phyloP scores from a whole-genome alignment of 805 yeast genomes.

The Wickerhamomyces chaumierensis region DNA sequence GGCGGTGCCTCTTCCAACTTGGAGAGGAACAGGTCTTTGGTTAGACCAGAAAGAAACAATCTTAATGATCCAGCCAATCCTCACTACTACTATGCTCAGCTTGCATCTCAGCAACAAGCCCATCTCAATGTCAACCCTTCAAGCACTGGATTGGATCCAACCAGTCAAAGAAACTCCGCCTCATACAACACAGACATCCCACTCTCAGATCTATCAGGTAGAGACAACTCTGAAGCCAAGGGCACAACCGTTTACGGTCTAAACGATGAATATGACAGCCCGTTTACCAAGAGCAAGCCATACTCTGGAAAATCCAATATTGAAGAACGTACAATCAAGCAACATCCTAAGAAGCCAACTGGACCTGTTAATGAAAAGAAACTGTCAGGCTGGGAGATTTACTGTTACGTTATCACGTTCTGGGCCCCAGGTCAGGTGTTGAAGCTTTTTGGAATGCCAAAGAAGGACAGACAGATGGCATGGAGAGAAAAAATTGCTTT shows the following conservation, averaged over 20 bases:
- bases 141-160: slow-evolving; percentile 61
- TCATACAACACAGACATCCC: slow-evolving; percentile 8
- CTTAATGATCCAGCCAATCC: slow-evolving; percentile 58
- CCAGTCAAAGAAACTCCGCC: slow-evolving; percentile 5
- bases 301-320: slow-evolving; percentile 1
- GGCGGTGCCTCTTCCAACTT: slow-evolving; percentile 13
- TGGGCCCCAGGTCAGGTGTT: slow-evolving; percentile 84
- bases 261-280: slow-evolving; percentile 41
- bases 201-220: slow-evolving; percentile 11
- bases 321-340: slow-evolving; percentile 1
- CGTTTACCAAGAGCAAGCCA: slow-evolving; percentile 7
- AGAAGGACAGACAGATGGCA: slow-evolving; percentile 78
- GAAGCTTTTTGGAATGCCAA: slow-evolving; percentile 62
- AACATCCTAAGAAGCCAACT: background rate
- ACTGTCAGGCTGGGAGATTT: slow-evolving; percentile 60
- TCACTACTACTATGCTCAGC: slow-evolving; percentile 66
- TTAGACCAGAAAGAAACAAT: slow-evolving; percentile 75
- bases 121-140: slow-evolving; percentile 59
- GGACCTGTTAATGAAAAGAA: slow-evolving; percentile 1
- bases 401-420: slow-evolving; percentile 72
- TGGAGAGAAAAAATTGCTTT: slow-evolving; percentile 96
- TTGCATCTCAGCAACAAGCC: slow-evolving; percentile 52
- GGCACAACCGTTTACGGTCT: slow-evolving; percentile 48
- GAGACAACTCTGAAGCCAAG: slow-evolving; percentile 9
- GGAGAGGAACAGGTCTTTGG: slow-evolving; percentile 52